Evolutionary conservation across 768 basidiomycete species (phyloP).

Genomic region (Russula sp.): DNA sequence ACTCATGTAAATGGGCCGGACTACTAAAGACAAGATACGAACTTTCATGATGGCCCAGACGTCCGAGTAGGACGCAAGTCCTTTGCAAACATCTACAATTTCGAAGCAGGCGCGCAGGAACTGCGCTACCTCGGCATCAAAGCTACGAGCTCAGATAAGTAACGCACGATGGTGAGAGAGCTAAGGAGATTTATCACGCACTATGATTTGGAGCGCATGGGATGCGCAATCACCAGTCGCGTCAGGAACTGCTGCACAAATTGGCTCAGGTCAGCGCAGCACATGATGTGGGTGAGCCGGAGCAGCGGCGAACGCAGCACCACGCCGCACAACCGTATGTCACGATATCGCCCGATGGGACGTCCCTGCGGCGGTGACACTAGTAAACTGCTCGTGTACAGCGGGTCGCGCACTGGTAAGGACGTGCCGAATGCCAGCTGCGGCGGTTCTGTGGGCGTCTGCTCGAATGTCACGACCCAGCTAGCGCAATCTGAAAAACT

Average conservation of each 20-base stretch:
- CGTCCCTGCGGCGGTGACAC: background rate
- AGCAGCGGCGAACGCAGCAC: constrained; percentile 7
- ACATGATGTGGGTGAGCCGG: constrained; percentile 7
- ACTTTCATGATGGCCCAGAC: constrained; percentile 14
- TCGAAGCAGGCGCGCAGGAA: background rate
- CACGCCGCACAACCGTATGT: constrained; percentile 1
- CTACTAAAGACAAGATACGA: background rate
- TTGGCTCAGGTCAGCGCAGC: constrained; percentile 7
- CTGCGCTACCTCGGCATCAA: constrained; percentile 9
- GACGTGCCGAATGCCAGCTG: constrained; percentile 5
- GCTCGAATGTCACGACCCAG: constrained; percentile 15
- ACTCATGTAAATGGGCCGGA: background rate
- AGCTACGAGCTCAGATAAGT: background rate
- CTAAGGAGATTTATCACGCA: background rate
- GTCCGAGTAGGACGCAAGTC: background rate
- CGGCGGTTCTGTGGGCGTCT: background rate
- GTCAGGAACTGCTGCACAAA: constrained; percentile 12
- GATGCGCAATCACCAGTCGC: constrained; percentile 7
- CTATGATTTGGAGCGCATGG: constrained; percentile 8
- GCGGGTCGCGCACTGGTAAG: background rate
- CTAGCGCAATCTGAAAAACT: constrained; percentile 14
- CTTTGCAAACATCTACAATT: constrained; percentile 1
- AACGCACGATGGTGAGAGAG: no score
- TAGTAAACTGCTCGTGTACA: constrained; percentile 9
- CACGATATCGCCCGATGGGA: background rate